Percentiles rank a stretch among this genome's conserved stretches.
phyloP scores from a whole-genome alignment of 2,329 filamentous ascomycete genomes.

The Diplodia sapinea region DNA sequence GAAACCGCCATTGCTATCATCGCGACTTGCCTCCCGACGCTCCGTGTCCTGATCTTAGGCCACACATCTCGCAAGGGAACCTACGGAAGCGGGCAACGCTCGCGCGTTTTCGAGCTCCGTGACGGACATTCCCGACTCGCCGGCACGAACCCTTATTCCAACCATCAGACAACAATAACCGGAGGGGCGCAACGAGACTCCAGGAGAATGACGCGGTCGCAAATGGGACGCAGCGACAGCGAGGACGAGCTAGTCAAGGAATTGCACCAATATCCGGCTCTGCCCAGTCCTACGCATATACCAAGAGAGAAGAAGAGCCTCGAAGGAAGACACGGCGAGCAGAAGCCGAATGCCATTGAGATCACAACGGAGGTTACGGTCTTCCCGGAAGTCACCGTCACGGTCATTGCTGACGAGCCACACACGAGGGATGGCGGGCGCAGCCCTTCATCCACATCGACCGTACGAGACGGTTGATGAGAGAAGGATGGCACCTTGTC shows the following conservation, averaged over 20 bases:
- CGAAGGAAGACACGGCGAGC: background rate
- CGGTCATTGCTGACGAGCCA: slow-evolving; percentile 1
- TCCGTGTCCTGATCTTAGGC: slow-evolving; percentile 28
- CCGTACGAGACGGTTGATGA: background rate
- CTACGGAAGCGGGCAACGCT: slow-evolving; percentile 12
- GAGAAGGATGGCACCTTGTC: background rate
- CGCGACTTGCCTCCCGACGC: slow-evolving; percentile 46
- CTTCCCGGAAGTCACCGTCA: slow-evolving; percentile 9
- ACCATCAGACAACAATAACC: slow-evolving; percentile 22
- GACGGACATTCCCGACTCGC: background rate
- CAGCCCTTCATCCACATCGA: slow-evolving; percentile 1
- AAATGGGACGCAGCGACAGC: slow-evolving; percentile 23
- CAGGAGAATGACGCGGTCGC: slow-evolving; percentile 9
- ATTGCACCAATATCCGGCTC: slow-evolving; percentile 7
- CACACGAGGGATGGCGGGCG: slow-evolving; percentile 10
- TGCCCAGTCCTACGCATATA: slow-evolving; percentile 4
- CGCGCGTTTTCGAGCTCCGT: slow-evolving; percentile 18
- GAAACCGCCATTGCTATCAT: slow-evolving; percentile 51
- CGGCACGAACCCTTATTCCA: slow-evolving; percentile 8
- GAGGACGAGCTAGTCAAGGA: slow-evolving; percentile 32
- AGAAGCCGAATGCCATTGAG: slow-evolving; percentile 18
- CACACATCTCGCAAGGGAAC: slow-evolving; percentile 29
- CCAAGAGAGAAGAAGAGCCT: slow-evolving; percentile 15
- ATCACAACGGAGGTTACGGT: slow-evolving; percentile 26
- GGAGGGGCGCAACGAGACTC: slow-evolving; percentile 9